Evolutionary conservation across 2,329 filamentous ascomycete species (phyloP), one percentile per base, ranked within the genome.

Genomic region (Epichloe sylvatica): DNA sequence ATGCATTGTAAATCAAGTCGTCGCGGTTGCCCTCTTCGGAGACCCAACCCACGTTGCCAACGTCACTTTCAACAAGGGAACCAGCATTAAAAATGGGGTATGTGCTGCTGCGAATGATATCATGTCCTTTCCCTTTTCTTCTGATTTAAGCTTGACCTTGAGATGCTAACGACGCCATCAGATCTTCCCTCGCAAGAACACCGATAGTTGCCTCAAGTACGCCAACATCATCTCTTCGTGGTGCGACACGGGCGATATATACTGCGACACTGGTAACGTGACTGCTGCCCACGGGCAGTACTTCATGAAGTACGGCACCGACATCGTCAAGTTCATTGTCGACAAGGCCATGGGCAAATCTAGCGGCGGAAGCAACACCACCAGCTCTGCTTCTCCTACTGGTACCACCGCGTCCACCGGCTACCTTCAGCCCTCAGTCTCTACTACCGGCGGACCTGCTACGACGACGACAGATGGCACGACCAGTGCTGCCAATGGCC

Each of bases 211-310:
- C 59, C 57, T 66, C 52, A 54, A 60, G 36, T 67, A 68, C 55
- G 56, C 57, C 49, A 53, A 61, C 55, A 63, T 63, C 35, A 55
- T 71, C 42, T 58, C 62, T 42, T 68, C 68, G 3, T 71, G 64
- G 57, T 71, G 68, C 57, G 68, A 71, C 58, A 62, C 54, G 0
- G 67, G 67, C 45, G 70, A 73, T 52, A 51, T 59, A 15, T 71
- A 67, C 58, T 70, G 68, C 55, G 67, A 65, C 55, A 3, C 39
- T 7, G 69, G 68, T 37, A 35, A 54, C 3, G 55, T 59, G 39
- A 50, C 37, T 2, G 49, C 49, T 3, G 62, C 66, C 2, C 69
- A 69, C 53, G 59, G 61, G 19, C 49, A 52, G 23, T 73, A 73
- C 54, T 55, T 70, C 12, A 23, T 44, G 15, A 60, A 55, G 30